These are phyloP conservation scores for Fusarium sarcochroum DNA, from an alignment of 2,329 filamentous ascomycete genomes.

Conservation along the genomic window DNA sequence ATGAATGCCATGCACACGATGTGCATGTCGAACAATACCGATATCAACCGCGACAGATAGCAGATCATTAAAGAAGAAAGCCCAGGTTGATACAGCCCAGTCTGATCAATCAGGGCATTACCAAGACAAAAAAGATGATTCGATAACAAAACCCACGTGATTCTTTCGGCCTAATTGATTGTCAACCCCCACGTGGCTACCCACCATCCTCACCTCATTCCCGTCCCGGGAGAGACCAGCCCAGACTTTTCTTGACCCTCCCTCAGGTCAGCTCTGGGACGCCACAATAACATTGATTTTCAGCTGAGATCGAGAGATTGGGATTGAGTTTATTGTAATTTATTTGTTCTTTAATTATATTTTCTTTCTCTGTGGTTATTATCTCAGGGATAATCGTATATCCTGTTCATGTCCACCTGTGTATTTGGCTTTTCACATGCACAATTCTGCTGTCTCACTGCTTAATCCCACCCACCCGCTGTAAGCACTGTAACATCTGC, in stretches of 20 bases:
- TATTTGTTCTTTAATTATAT: rapidly evolving
- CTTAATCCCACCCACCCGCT: slow-evolving; percentile 10
- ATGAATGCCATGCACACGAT: neutral
- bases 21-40: neutral
- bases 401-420: too few species aligned
- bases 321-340: neutral
- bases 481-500: slow-evolving; percentile 39
- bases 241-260: slow-evolving; percentile 20
- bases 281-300: slow-evolving; percentile 18
- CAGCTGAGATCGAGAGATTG: neutral
- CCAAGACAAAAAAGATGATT: slow-evolving; percentile 48
- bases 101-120: slow-evolving; percentile 20
- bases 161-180: slow-evolving; percentile 23
- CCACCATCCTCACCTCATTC: slow-evolving; percentile 34
- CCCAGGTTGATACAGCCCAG: neutral
- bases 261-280: slow-evolving; percentile 18
- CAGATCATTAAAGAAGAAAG: neutral
- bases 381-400: too few species aligned
- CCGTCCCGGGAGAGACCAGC: slow-evolving; percentile 6
- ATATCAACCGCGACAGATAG: neutral
- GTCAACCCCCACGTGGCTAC: slow-evolving; percentile 38
- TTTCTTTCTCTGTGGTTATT: neutral
- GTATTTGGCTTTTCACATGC: neutral
- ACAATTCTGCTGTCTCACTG: slow-evolving; percentile 5
- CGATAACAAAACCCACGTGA: slow-evolving; percentile 13